Percentiles rank a stretch among this genome's conserved stretches.
phyloP scores from a whole-genome alignment of 441 rosid genomes.

The Erodium chrysanthum region DNA sequence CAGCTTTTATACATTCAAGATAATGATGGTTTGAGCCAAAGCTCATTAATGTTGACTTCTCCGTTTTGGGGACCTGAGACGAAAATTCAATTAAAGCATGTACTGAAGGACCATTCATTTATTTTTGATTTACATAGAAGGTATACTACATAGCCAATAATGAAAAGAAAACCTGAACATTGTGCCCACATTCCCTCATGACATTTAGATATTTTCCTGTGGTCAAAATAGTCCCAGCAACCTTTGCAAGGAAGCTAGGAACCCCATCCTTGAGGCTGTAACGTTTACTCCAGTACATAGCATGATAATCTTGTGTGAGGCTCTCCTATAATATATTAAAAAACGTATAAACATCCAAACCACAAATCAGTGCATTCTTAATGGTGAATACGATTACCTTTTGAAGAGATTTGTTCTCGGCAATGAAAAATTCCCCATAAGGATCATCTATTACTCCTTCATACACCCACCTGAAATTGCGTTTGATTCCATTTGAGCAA shows the following conservation, averaged over 20 bases:
- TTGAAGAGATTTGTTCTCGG: constrained; percentile 75
- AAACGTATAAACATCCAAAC: constrained; percentile 24
- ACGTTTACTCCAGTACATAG: constrained; percentile 75
- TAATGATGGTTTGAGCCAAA: constrained; percentile 87
- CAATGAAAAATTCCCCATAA: constrained; percentile 90
- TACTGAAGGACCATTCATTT: constrained; percentile 12
- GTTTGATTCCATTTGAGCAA: constrained; percentile 20
- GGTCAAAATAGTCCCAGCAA: constrained; percentile 83
- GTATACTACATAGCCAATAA: constrained; percentile 5
- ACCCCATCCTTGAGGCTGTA: constrained; percentile 89
- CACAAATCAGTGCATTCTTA: constrained; percentile 9
- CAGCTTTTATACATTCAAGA: constrained; percentile 85
- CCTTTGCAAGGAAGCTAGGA: constrained; percentile 92
- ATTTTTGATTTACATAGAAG: not conserved
- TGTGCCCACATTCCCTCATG: constrained; percentile 97
- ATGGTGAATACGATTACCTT: constrained; percentile 42
- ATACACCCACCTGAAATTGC: constrained; percentile 77
- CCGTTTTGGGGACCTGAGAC: constrained; percentile 68
- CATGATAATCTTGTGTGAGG: constrained; percentile 76
- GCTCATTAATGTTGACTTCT: constrained; percentile 66
- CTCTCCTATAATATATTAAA: constrained; percentile 56
- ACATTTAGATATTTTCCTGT: constrained; percentile 92
- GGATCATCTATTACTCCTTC: constrained; percentile 97
- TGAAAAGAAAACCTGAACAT: constrained; percentile 57
- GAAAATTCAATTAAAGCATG: constrained; percentile 17